Percentiles rank a stretch among this genome's conserved stretches.
phyloP scores from a whole-genome alignment of 139 green algal genomes.

The Auxenochlorella pyrenoidosa region DNA sequence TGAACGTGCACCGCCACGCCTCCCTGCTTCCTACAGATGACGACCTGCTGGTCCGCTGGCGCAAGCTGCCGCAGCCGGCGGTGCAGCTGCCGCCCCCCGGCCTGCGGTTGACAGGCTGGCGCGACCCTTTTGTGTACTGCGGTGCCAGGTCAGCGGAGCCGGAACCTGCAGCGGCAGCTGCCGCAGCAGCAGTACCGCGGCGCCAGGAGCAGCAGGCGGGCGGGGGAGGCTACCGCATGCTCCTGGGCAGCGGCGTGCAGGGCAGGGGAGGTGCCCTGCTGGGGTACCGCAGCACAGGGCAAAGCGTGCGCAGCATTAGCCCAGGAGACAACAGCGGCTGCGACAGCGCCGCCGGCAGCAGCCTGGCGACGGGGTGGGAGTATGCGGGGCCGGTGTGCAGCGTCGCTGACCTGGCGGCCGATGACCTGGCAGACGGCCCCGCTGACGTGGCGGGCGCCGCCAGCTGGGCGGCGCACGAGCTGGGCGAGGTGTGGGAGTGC shows the following conservation, averaged over 20 bases:
- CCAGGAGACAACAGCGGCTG: neutral
- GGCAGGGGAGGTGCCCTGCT: slow-evolving; percentile 71
- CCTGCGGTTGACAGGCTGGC: slow-evolving; percentile 79
- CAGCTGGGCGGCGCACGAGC: neutral
- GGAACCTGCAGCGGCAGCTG: neutral
- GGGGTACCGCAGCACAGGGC: slow-evolving; percentile 52
- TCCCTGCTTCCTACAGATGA: slow-evolving; percentile 51
- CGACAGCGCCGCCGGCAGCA: neutral
- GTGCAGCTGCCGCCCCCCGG: slow-evolving; percentile 71
- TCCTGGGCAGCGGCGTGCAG: slow-evolving; percentile 84
- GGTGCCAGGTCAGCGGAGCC: neutral
- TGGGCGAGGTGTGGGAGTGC: slow-evolving; percentile 27
- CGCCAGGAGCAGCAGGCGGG: neutral
- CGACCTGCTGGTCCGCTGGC: slow-evolving; percentile 68
- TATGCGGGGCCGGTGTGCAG: slow-evolving; percentile 12
- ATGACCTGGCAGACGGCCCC: neutral
- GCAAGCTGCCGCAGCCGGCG: slow-evolving; percentile 73
- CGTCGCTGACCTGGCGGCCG: neutral
- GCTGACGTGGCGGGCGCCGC: neutral
- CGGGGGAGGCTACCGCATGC: slow-evolving; percentile 62
- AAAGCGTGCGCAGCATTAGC: neutral
- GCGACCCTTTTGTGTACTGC: slow-evolving; percentile 80
- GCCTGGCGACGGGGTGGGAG: slow-evolving; percentile 1
- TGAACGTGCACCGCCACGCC: neutral
- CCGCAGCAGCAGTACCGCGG: neutral